These are phyloP conservation scores for Pistacia vera DNA, from an alignment of 345 rosid genomes.

Conservation along the genomic window DNA sequence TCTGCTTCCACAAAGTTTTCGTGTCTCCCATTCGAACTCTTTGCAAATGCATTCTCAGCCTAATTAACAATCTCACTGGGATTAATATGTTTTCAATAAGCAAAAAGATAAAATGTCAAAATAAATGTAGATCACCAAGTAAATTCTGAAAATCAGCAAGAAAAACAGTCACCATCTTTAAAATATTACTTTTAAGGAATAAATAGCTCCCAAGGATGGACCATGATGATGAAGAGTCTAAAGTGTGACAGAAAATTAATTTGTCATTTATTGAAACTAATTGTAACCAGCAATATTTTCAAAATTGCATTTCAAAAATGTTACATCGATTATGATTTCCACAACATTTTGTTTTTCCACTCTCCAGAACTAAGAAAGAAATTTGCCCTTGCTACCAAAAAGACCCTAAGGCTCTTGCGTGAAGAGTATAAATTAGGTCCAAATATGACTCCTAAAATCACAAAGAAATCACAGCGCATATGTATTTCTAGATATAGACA, in stretches of 20 bases:
- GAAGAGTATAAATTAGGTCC: not conserved
- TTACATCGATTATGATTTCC: not conserved
- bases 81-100: not conserved
- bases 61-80: conserved; percentile 19
- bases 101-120: not conserved
- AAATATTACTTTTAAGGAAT: not conserved
- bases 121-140: conserved; percentile 2
- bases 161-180: not conserved
- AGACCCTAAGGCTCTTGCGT: not conserved
- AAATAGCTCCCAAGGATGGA: conserved; percentile 1
- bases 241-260: not conserved
- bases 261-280: not conserved
- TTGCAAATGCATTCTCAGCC: conserved; percentile 35
- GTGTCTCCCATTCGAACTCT: conserved; percentile 34
- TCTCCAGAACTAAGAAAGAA: not conserved
- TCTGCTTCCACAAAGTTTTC: conserved; percentile 43
- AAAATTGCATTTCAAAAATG: not conserved
- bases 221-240: not conserved
- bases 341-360: conserved; percentile 1
- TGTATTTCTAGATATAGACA: not conserved
- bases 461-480: not conserved
- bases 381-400: not conserved
- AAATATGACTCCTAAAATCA: not conserved
- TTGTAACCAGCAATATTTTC: not conserved
- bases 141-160: conserved; percentile 8